These are phyloP conservation scores for Fulvia fulva DNA, from an alignment of 2,329 filamentous ascomycete genomes.

Conservation along the genomic window DNA sequence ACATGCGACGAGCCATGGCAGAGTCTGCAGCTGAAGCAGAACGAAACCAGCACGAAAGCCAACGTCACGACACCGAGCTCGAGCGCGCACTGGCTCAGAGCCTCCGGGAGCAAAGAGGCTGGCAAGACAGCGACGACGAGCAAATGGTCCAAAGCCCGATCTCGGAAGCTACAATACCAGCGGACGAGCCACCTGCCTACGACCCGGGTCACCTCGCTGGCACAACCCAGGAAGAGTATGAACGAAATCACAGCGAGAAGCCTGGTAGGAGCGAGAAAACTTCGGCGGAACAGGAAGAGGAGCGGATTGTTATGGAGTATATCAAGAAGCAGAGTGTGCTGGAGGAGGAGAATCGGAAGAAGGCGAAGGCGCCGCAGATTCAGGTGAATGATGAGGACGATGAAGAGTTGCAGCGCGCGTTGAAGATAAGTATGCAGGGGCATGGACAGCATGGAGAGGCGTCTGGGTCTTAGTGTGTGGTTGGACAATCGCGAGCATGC, in stretches of 20 bases:
- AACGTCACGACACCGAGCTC: constrained; percentile 41
- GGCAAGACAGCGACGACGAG: constrained; percentile 18
- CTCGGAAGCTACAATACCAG: constrained; percentile 15
- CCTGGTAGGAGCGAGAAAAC: constrained; percentile 21
- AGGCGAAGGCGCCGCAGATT: constrained; percentile 19
- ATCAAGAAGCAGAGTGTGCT: constrained; percentile 71
- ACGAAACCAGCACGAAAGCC: constrained; percentile 23
- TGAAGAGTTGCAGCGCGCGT: constrained; percentile 53
- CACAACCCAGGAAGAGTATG: constrained; percentile 26
- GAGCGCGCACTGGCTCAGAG: constrained; percentile 45
- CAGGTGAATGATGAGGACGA: constrained; percentile 23
- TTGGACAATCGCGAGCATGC: not conserved
- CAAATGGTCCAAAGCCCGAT: constrained; percentile 18
- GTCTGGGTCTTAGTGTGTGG: constrained; percentile 12
- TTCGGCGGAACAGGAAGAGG: constrained; percentile 52
- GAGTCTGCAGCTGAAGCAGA: constrained; percentile 44
- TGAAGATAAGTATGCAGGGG: constrained; percentile 53
- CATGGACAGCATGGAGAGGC: constrained; percentile 15
- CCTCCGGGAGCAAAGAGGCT: constrained; percentile 40
- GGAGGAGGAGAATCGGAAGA: constrained; percentile 56
- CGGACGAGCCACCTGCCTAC: constrained; percentile 20
- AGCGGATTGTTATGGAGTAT: constrained; percentile 72
- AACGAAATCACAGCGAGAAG: constrained; percentile 8
- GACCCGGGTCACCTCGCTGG: constrained; percentile 29
- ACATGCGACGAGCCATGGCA: constrained; percentile 47